A percentile compares a stretch with the other conserved stretches of the same genome.
Evolutionary conservation across 257 asterid genomes (phyloP).

Genomic region (Buddleja alternifolia): DNA sequence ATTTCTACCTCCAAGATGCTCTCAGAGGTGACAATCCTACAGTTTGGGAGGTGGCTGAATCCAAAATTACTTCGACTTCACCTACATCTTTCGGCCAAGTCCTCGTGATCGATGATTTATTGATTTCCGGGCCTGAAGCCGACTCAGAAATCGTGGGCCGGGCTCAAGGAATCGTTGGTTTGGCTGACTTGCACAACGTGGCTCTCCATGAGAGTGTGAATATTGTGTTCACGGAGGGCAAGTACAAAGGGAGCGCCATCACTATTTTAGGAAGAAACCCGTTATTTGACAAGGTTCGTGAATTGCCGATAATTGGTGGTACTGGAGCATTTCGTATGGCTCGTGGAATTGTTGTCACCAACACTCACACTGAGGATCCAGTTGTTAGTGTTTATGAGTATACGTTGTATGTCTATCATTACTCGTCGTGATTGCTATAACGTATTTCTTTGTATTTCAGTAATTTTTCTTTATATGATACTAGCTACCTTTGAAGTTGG

Average conservation of each 20-base stretch:
- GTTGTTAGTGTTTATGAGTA: conserved; percentile 30
- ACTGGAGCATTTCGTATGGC: conserved; percentile 43
- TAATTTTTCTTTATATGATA: no score
- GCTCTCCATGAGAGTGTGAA: conserved; percentile 16
- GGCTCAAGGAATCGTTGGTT: conserved; percentile 31
- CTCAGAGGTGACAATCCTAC: conserved; percentile 20
- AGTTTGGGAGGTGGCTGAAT: background rate
- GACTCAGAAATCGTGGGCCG: conserved; percentile 31
- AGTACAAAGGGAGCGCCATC: conserved; percentile 38
- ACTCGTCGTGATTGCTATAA: background rate
- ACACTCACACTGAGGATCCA: conserved; percentile 20
- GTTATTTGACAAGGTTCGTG: conserved; percentile 8
- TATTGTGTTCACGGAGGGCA: conserved; percentile 27
- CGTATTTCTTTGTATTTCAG: background rate
- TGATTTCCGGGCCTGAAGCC: conserved; percentile 29
- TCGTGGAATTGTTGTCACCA: conserved; percentile 31
- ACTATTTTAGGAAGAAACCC: conserved; percentile 34
- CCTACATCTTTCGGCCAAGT: conserved; percentile 12
- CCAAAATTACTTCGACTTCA: conserved; percentile 15
- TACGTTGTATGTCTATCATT: conserved; percentile 18
- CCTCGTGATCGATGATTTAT: conserved; percentile 25
- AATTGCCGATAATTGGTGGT: conserved; percentile 44
- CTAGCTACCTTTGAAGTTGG: no score
- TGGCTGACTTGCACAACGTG: conserved; percentile 4
- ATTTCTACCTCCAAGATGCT: conserved; percentile 34